Conservation (phyloP, 1,284 basidiomycete genomes). For the Ceratorhiza oryzae-sativae region DNA sequence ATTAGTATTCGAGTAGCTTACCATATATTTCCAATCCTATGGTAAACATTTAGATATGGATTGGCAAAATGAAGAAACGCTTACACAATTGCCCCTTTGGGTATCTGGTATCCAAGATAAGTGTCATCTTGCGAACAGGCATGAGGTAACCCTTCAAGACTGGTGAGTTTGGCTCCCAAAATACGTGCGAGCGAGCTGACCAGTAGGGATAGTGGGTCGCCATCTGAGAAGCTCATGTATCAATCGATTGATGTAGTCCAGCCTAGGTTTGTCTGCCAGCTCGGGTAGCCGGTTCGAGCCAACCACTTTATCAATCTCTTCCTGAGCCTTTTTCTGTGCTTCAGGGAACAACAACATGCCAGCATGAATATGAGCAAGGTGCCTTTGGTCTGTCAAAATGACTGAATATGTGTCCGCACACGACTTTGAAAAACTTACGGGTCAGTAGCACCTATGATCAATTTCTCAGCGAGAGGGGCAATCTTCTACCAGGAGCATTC, state of each 20-base stretch:
- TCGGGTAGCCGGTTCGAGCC: conserved; percentile 21
- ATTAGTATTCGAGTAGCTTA: not conserved
- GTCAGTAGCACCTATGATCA: no score
- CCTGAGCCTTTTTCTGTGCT: conserved; percentile 16
- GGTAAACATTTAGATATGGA: not conserved
- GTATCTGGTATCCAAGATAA: conserved; percentile 17
- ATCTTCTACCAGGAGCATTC: not conserved
- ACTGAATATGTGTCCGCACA: no score
- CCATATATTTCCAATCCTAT: not conserved
- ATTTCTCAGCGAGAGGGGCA: no score
- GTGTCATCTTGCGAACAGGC: conserved; percentile 2
- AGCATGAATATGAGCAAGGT: conserved; percentile 28
- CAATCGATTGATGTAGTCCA: conserved; percentile 36
- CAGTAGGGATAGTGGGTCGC: conserved; percentile 13
- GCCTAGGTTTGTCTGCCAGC: conserved; percentile 11
- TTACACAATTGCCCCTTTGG: conserved; percentile 20
- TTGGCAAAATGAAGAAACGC: not conserved
- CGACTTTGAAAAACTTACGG: not conserved
- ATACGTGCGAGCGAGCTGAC: not conserved
- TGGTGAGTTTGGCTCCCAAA: no score
- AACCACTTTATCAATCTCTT: conserved; percentile 28
- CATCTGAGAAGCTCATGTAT: conserved; percentile 39
- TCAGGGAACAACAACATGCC: conserved; percentile 39
- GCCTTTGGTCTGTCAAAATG: not conserved
- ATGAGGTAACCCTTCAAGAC: not conserved